Evolutionary conservation across 1,284 basidiomycete species (phyloP).

Genomic region (Volvariella surrecta): DNA sequence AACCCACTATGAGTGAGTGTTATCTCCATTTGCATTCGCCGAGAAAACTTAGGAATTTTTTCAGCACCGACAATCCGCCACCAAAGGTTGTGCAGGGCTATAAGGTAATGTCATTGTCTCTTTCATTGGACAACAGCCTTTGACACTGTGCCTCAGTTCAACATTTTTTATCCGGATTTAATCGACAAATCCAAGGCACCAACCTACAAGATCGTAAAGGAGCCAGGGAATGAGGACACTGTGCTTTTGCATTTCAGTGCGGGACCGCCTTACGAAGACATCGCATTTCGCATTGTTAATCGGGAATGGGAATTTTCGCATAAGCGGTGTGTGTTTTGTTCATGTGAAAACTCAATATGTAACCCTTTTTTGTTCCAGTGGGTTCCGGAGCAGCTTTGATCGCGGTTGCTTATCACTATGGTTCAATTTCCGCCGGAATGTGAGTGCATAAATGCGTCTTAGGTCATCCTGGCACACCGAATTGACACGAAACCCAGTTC

Average conservation of each 20-base stretch:
- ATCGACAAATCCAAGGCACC: slow-evolving; percentile 97
- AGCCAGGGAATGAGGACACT: slow-evolving; percentile 91
- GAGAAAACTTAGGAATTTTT: slow-evolving; percentile 10
- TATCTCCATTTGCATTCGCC: slow-evolving; percentile 1
- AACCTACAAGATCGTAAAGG: slow-evolving; percentile 89
- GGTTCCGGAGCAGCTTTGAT: slow-evolving; percentile 81
- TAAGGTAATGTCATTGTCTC: slow-evolving; percentile 43
- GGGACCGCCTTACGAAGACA: slow-evolving; percentile 98
- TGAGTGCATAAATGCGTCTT: slow-evolving; percentile 36
- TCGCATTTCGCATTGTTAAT: slow-evolving; percentile 97
- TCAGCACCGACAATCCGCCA: slow-evolving; percentile 88
- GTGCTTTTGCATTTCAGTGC: slow-evolving; percentile 91
- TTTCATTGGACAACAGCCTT: slow-evolving; percentile 3
- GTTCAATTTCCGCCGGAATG: slow-evolving; percentile 85
- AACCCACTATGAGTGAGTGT: slow-evolving; percentile 90
- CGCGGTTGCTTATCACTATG: slow-evolving; percentile 79
- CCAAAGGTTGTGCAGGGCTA: slow-evolving; percentile 98
- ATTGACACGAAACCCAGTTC: slow-evolving; percentile 38
- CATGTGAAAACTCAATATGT: slow-evolving; percentile 6
- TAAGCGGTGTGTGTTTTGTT: slow-evolving; percentile 54
- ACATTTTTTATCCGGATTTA: slow-evolving; percentile 92
- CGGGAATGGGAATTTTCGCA: slow-evolving; percentile 98
- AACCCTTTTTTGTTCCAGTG: slow-evolving; percentile 33
- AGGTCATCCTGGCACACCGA: slow-evolving; percentile 2
- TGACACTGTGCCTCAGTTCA: slow-evolving; percentile 49